Conservation (phyloP, 768 basidiomycete species). For the Scleroderma citrinum region DNA sequence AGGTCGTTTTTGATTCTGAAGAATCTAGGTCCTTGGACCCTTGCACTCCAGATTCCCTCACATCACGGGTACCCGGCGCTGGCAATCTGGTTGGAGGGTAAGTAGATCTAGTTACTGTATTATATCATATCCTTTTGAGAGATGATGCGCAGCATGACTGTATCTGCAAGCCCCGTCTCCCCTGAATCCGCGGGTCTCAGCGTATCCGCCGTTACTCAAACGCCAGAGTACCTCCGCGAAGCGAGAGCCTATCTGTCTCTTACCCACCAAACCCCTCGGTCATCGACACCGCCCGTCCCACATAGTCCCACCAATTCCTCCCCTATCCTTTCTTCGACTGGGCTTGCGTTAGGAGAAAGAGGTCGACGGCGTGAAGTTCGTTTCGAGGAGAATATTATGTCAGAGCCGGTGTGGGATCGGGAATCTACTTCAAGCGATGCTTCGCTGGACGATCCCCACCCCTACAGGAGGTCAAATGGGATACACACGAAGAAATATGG, state of each 20-base stretch:
- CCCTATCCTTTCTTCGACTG: conserved; percentile 25
- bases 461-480: conserved; percentile 10
- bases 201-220: conserved; percentile 22
- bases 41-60: conserved; percentile 21
- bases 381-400: conserved; percentile 28
- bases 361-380: conserved; percentile 29
- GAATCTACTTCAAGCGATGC: conserved; percentile 26
- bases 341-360: conserved; percentile 22
- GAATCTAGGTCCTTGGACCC: conserved; percentile 8
- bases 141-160: conserved; percentile 14
- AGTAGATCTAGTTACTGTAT: neutral
- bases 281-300: conserved; percentile 6
- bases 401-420: conserved; percentile 25
- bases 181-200: conserved; percentile 29
- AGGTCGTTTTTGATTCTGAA: conserved; percentile 4
- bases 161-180: conserved; percentile 26
- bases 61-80: conserved; percentile 22
- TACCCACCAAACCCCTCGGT: conserved; percentile 17
- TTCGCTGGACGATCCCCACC: conserved; percentile 20
- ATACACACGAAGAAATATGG: conserved; percentile 15
- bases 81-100: conserved; percentile 12
- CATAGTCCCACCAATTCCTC: conserved; percentile 21
- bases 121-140: neutral
- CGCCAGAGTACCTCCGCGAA: conserved; percentile 28
- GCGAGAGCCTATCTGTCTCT: conserved; percentile 29